A percentile compares a stretch with the other conserved stretches of the same genome.
Evolutionary conservation across 345 rosid genomes (phyloP).

Genomic region (Crucihimalaya himalaica): DNA sequence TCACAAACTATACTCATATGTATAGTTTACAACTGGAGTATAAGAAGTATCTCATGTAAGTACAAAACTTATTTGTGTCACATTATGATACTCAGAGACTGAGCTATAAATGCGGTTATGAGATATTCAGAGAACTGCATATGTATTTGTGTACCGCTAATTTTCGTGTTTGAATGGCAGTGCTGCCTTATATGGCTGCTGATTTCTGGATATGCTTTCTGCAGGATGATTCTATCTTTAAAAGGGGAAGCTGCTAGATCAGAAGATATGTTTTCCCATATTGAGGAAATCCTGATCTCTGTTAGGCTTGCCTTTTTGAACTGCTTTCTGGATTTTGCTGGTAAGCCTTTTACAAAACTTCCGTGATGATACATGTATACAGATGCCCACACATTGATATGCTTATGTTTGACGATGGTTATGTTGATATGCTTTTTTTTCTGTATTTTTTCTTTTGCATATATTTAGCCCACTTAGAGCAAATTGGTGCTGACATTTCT

Average conservation of each 20-base stretch:
- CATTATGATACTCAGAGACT: not conserved
- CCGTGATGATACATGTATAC: not conserved
- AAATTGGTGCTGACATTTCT: constrained; percentile 18
- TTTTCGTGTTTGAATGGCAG: not conserved
- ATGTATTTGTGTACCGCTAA: not conserved
- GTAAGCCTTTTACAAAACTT: constrained; percentile 41
- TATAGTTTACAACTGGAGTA: too few relatives aligned
- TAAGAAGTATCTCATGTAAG: too few relatives aligned
- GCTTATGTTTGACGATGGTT: too few relatives aligned
- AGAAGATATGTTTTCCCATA: constrained; percentile 61
- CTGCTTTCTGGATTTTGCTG: constrained; percentile 90
- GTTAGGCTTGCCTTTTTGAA: constrained; percentile 80
- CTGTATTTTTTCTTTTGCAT: constrained; percentile 26
- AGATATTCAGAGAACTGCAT: too few relatives aligned
- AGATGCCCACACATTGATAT: not conserved
- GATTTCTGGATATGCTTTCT: constrained; percentile 13
- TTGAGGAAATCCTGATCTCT: constrained; percentile 82
- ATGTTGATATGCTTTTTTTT: constrained; percentile 2
- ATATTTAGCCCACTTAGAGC: constrained; percentile 28
- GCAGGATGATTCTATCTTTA: constrained; percentile 79
- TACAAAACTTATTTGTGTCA: too few relatives aligned
- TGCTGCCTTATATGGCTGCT: not conserved
- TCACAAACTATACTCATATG: not conserved
- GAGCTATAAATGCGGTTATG: not conserved
- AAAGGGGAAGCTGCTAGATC: constrained; percentile 74